Evolutionary conservation across 2,329 filamentous ascomycete genomes (phyloP).

Genomic region (Ustulina deusta): DNA sequence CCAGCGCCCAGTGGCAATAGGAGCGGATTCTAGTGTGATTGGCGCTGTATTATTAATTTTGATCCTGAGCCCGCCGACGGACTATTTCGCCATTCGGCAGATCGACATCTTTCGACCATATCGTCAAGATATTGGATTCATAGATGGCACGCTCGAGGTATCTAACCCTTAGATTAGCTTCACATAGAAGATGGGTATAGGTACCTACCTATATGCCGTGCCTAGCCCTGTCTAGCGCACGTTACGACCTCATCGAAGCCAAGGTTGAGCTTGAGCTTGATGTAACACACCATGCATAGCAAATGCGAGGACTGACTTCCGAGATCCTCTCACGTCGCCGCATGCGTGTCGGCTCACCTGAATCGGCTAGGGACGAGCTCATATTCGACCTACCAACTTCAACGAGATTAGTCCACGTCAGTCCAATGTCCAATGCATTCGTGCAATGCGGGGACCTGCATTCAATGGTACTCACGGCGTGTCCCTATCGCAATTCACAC

Average conservation of each 20-base stretch:
- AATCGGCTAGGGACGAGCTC: constrained; percentile 42
- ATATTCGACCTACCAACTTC: constrained; percentile 42
- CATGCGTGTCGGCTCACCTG: constrained; percentile 46
- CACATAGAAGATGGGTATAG: constrained; percentile 40
- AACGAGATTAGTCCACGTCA: constrained; percentile 42
- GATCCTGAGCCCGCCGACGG: constrained; percentile 21
- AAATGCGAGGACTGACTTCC: constrained; percentile 46
- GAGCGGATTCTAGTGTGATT: constrained; percentile 31
- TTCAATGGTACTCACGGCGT: constrained; percentile 34
- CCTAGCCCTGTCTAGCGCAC: constrained; percentile 36
- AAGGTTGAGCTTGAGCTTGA: constrained; percentile 41
- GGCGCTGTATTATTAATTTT: constrained; percentile 27
- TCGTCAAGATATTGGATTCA: constrained; percentile 31
- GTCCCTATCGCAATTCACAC: constrained; percentile 23
- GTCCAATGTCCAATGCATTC: constrained; percentile 32
- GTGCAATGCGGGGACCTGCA: constrained; percentile 47
- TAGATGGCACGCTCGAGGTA: constrained; percentile 25
- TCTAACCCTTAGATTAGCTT: constrained; percentile 16
- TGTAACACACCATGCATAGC: constrained; percentile 48
- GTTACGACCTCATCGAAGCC: constrained; percentile 35
- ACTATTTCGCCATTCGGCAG: constrained; percentile 35
- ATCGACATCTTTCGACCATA: constrained; percentile 34
- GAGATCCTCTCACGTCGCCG: constrained; percentile 45
- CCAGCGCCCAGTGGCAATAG: constrained; percentile 25
- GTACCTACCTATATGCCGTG: constrained; percentile 41